Evolutionary conservation across 1,284 basidiomycete species (phyloP).

Genomic region (Veloboletus limbatus): DNA sequence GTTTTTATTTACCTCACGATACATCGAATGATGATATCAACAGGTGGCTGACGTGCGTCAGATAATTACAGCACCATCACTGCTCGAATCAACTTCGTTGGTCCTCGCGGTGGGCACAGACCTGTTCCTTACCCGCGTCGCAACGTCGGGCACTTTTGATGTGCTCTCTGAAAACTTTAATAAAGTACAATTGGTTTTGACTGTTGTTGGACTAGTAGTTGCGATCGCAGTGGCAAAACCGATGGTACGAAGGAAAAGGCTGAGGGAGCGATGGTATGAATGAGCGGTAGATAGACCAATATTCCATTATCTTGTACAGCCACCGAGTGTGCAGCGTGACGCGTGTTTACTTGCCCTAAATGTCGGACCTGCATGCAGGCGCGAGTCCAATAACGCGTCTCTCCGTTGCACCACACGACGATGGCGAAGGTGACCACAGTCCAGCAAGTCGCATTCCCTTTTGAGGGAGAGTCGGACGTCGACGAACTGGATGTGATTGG

Average conservation of each 20-base stretch:
- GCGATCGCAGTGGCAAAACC: constrained; percentile 79
- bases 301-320: constrained; percentile 1
- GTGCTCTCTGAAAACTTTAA: constrained; percentile 92
- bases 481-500: constrained; percentile 32
- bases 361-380: too few relatives aligned
- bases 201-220: constrained; percentile 66
- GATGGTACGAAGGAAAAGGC: constrained; percentile 63
- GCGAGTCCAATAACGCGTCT: background rate
- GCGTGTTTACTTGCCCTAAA: constrained; percentile 25
- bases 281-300: constrained; percentile 4
- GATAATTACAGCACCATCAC: constrained; percentile 75
- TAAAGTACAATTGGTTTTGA: constrained; percentile 87
- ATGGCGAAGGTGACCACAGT: constrained; percentile 1
- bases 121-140: constrained; percentile 79
- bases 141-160: constrained; percentile 91
- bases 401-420: background rate
- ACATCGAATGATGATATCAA: background rate
- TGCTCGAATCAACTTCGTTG: constrained; percentile 91
- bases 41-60: constrained; percentile 66
- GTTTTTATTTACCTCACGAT: background rate
- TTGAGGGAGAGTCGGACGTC: constrained; percentile 15
- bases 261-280: constrained; percentile 68
- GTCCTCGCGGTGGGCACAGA: constrained; percentile 87
- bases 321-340: constrained; percentile 5
- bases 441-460: constrained; percentile 8